Evolutionary conservation across 2,329 filamentous ascomycete species (phyloP).

Genomic region (Colletotrichum liriopes): DNA sequence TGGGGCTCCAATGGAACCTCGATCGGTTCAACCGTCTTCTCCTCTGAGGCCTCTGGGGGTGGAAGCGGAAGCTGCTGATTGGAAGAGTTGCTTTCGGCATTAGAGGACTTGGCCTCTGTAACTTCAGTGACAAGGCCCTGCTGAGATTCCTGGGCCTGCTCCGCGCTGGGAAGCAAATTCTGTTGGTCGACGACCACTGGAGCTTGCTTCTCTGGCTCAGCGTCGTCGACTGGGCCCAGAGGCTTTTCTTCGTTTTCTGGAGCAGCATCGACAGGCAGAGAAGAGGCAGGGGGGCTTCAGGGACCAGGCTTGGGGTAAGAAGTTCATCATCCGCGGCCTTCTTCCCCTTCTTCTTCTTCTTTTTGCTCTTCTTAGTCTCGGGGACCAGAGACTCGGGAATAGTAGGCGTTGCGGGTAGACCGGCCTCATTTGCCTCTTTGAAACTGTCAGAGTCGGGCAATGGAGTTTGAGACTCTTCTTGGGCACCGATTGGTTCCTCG

Average conservation of each 20-base stretch:
- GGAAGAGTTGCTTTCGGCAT: neutral
- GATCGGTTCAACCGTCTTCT: neutral
- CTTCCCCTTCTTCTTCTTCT: slow-evolving; percentile 56
- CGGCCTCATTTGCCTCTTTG: slow-evolving; percentile 7
- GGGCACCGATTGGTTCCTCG: neutral
- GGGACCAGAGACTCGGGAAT: slow-evolving; percentile 11
- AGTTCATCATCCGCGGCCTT: slow-evolving; percentile 21
- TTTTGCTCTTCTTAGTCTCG: slow-evolving; percentile 51
- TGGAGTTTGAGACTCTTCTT: neutral
- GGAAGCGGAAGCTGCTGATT: neutral
- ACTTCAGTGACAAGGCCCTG: too few relatives aligned
- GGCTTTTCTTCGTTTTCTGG: neutral
- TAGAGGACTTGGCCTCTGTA: neutral
- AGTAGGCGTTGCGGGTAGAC: slow-evolving; percentile 1
- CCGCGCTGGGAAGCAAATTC: too few relatives aligned
- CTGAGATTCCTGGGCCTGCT: too few relatives aligned
- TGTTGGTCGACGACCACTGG: neutral
- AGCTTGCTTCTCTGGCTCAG: neutral
- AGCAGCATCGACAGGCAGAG: neutral
- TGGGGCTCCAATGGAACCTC: neutral
- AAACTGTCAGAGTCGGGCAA: neutral
- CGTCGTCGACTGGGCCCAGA: neutral
- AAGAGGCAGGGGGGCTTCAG: neutral
- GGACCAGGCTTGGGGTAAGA: neutral
- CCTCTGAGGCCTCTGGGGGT: neutral